phyloP scores from a whole-genome alignment of 148 eudicot species.

The Suaeda aralocaspica region DNA sequence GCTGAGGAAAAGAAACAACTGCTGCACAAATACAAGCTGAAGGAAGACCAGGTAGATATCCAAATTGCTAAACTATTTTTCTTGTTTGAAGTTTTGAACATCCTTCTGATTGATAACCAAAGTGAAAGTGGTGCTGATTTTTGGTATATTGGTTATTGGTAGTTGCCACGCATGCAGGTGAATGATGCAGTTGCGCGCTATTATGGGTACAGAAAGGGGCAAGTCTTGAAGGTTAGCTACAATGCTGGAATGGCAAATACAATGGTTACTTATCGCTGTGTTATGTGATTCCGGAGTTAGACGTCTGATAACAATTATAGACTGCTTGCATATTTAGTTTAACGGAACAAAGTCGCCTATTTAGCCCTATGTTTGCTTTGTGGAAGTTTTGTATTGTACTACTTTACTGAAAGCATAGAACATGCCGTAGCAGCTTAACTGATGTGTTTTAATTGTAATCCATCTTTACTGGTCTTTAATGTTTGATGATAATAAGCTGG shows the following conservation, averaged over 20 bases:
- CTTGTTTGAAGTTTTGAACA: not conserved
- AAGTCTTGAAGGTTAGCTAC: conserved; percentile 13
- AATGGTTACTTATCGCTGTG: conserved; percentile 19
- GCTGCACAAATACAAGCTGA: conserved; percentile 8
- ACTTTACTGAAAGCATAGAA: too few species aligned
- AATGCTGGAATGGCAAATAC: conserved; percentile 9
- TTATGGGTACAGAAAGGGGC: conserved; percentile 18
- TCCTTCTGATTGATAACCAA: not conserved
- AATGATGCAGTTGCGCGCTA: conserved; percentile 15
- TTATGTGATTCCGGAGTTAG: not conserved
- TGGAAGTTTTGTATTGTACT: too few species aligned
- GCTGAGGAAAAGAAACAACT: not conserved
- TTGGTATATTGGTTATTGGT: not conserved
- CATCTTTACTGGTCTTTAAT: too few species aligned
- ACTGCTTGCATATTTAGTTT: too few species aligned
- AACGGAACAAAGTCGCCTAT: too few species aligned
- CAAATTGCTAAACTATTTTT: not conserved
- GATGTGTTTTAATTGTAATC: too few species aligned
- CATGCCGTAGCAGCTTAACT: too few species aligned
- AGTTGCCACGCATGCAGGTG: conserved; percentile 14
- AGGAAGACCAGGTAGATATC: conserved; percentile 12
- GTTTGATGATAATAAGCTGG: too few species aligned
- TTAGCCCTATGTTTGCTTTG: too few species aligned
- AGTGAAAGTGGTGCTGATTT: not conserved
- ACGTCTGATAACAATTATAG: not conserved